Evolutionary conservation across 495 filamentous ascomycete species (phyloP).

Genomic region (Aspergillus cavernicola): DNA sequence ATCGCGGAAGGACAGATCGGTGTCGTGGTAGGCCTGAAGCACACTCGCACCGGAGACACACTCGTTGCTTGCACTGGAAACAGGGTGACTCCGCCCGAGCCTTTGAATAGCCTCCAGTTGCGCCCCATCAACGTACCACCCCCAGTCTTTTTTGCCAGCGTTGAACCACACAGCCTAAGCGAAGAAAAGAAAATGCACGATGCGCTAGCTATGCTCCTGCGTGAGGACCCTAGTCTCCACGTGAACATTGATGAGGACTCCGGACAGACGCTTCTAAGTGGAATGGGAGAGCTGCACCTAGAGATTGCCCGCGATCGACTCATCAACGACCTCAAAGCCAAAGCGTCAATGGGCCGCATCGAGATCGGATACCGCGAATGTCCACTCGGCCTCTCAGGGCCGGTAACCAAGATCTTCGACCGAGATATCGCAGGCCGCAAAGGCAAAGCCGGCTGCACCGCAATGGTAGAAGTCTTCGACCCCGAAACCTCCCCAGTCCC

Average conservation of each 20-base stretch:
- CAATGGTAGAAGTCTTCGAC: constrained; percentile 56
- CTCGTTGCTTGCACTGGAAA: constrained; percentile 67
- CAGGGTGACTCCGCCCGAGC: constrained; percentile 61
- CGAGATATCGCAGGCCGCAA: constrained; percentile 74
- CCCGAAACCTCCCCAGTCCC: constrained; percentile 22
- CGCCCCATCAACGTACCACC: constrained; percentile 87
- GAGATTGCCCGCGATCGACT: constrained; percentile 90
- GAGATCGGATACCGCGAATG: constrained; percentile 94
- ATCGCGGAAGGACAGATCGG: constrained; percentile 89
- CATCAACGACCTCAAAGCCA: constrained; percentile 83
- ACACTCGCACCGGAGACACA: constrained; percentile 90
- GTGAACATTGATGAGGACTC: constrained; percentile 83
- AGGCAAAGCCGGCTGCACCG: constrained; percentile 73
- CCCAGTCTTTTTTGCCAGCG: constrained; percentile 90
- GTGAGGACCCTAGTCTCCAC: constrained; percentile 93
- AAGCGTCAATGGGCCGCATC: constrained; percentile 85
- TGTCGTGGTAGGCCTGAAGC: constrained; percentile 88
- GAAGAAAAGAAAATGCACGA: constrained; percentile 75
- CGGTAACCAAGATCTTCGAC: constrained; percentile 64
- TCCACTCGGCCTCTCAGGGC: constrained; percentile 48
- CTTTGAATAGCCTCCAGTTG: constrained; percentile 71
- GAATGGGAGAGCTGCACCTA: constrained; percentile 98
- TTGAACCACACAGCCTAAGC: constrained; percentile 76
- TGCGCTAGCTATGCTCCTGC: constrained; percentile 69
- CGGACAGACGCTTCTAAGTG: constrained; percentile 86